These are phyloP conservation scores for Umbelopsis sp. DNA, from an alignment of 192 early-diverging fungal species.

Conservation along the genomic window DNA sequence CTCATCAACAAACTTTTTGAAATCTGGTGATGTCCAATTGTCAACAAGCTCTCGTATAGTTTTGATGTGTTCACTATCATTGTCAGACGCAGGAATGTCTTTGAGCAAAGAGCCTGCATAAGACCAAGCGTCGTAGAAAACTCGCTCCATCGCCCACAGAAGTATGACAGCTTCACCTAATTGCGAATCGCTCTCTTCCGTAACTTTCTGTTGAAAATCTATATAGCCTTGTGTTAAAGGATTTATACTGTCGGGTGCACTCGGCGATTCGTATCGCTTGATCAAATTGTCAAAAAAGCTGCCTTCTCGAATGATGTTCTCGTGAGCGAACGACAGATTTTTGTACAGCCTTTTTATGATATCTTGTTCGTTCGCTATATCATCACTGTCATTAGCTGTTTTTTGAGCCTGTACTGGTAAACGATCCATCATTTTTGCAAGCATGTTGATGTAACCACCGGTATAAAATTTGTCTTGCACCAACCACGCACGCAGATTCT, in stretches of 20 bases:
- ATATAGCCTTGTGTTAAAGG: constrained; percentile 22
- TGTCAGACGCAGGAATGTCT: neutral
- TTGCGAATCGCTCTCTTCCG: constrained; percentile 16
- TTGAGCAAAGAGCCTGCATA: constrained; percentile 21
- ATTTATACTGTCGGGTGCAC: neutral
- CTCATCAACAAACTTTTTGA: constrained; percentile 26
- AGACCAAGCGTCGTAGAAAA: constrained; percentile 34
- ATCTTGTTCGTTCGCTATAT: neutral
- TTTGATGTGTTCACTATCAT: constrained; percentile 1
- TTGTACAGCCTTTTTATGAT: constrained; percentile 10
- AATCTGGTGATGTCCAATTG: constrained; percentile 30
- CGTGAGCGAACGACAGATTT: constrained; percentile 25
- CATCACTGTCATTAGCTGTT: constrained; percentile 16
- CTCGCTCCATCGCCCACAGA: constrained; percentile 32
- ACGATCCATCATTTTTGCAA: constrained; percentile 23
- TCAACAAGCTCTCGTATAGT: constrained; percentile 23
- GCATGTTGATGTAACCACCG: constrained; percentile 26
- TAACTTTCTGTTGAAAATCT: constrained; percentile 29
- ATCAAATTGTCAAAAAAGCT: constrained; percentile 27
- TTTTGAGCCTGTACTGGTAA: neutral
- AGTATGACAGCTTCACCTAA: constrained; percentile 24
- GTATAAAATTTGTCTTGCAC: constrained; percentile 31
- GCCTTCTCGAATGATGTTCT: constrained; percentile 28
- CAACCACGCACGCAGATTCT: constrained; percentile 23
- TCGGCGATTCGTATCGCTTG: neutral